Conservation (phyloP, 2,329 filamentous ascomycete species). For the Ceratocystis alfenasii region DNA sequence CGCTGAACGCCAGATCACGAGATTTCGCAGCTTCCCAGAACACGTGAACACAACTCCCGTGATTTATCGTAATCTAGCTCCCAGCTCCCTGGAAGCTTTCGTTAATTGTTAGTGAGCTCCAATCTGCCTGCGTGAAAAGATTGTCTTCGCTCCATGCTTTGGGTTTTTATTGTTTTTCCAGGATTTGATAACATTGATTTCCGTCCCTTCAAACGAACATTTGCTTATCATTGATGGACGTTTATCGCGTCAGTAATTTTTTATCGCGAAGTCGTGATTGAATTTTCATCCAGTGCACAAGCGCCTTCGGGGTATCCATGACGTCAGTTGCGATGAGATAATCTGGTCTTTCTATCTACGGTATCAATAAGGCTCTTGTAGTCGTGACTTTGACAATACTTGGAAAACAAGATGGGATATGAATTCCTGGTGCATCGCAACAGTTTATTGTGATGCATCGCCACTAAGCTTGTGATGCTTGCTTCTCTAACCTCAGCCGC, state of each 20-base stretch:
- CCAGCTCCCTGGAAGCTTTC: not conserved
- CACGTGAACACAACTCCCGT: slow-evolving; percentile 37
- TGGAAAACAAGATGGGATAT: not conserved
- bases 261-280: slow-evolving; percentile 9
- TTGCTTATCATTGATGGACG: not conserved
- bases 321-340: not conserved
- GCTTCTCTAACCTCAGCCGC: not conserved
- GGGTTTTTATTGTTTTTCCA: not conserved
- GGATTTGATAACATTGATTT: not conserved
- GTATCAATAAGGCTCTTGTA: not conserved
- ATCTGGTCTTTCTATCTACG: not conserved
- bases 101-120: slow-evolving; percentile 24
- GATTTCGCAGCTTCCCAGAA: slow-evolving; percentile 33
- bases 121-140: not conserved
- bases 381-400: not conserved
- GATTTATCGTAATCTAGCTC: slow-evolving; percentile 26
- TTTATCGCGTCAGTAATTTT: slow-evolving; percentile 5
- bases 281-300: not conserved
- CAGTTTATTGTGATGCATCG: not conserved
- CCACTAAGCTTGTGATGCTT: not conserved
- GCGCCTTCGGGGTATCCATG: not conserved
- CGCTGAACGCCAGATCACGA: slow-evolving; percentile 36
- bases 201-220: not conserved
- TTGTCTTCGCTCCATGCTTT: not conserved
- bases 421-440: not conserved